Evolutionary conservation across 1,139 yeast species (phyloP), one percentile per base, ranked within the genome.

Genomic region (Debaryomycetaceae sp.): DNA sequence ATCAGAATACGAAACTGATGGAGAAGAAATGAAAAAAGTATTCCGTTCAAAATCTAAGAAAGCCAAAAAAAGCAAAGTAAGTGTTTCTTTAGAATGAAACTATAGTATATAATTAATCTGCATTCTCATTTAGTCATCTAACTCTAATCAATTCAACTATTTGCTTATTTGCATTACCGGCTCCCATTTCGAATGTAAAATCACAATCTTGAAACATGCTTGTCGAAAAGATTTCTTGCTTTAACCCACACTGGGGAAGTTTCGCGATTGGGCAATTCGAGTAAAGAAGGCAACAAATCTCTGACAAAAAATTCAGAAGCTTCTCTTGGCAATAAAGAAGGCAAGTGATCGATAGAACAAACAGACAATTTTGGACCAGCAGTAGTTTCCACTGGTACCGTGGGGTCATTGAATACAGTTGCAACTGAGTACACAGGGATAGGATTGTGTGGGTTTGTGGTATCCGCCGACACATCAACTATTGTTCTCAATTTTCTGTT

Each of bases 401-500:
- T 90, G 55, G 99, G 99, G 56, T 87, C 81, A 54, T 81, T 80
- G 72, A 93, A 93, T 11, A 86, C 91, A 31, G 99, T 93, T 46
- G 96, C 95, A 54, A 88, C 76, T 33, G 81, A 75, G 68, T 93
- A 95, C 46, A 93, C 93, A 52, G 99, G 99, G 51, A 93, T 81
- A 49, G 99, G 99, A 72, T 93, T 93, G 75, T 90, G 95, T 49
- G 98, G 98, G 68, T 93, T 95, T 45, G 99, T 93, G 42, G 98
- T 93, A 69, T 95, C 99, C 47, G 99, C 99, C 46, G 97, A 88
- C 46, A 93, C 99, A 66, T 93, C 99, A 43, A 93, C 97, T 52
- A 95, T 89, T 20, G 95, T 88, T 65, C 93, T 84, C 62, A 93
- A 80, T 55, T 78, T 84, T 80, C 99, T 87, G 48, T 70, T 68